Conservation (phyloP, 2,329 filamentous ascomycete species). For the Botrytis fragariae region DNA sequence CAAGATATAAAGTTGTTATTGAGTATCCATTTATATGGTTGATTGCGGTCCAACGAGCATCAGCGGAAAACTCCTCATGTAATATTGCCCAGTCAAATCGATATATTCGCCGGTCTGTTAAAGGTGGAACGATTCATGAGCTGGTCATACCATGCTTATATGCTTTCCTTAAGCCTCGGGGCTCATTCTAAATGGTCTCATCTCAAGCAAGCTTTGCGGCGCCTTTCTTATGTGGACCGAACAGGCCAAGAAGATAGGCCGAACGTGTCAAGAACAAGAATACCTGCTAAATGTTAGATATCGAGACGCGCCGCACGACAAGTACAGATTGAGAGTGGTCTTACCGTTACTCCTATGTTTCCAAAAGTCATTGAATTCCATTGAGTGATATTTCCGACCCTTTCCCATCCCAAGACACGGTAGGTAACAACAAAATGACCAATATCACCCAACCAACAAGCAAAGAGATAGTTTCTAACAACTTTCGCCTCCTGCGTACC, state of each 20-base stretch:
- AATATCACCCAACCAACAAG: slow-evolving; percentile 63
- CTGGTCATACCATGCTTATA: neutral
- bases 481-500: slow-evolving; percentile 64
- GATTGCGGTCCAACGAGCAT: neutral
- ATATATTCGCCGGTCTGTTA: neutral
- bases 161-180: neutral
- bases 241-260: slow-evolving; percentile 57
- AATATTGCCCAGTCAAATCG: neutral
- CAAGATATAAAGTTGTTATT: neutral
- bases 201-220: neutral
- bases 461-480: slow-evolving; percentile 64
- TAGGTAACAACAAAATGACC: slow-evolving; percentile 65
- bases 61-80: neutral
- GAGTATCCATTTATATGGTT: neutral
- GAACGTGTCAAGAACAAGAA: slow-evolving; percentile 57
- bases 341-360: slow-evolving; percentile 65
- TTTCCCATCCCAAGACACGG: slow-evolving; percentile 54
- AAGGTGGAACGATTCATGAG: neutral
- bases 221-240: slow-evolving; percentile 47
- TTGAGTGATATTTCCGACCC: slow-evolving; percentile 49
- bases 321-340: neutral
- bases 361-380: slow-evolving; percentile 76
- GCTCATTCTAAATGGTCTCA: neutral
- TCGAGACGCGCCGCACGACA: neutral
- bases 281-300: slow-evolving; percentile 37